A percentile compares a stretch with the other conserved stretches of the same genome.
phyloP scores from a whole-genome alignment of 2,329 filamentous ascomycete species.

The Alternaria metachromatica region DNA sequence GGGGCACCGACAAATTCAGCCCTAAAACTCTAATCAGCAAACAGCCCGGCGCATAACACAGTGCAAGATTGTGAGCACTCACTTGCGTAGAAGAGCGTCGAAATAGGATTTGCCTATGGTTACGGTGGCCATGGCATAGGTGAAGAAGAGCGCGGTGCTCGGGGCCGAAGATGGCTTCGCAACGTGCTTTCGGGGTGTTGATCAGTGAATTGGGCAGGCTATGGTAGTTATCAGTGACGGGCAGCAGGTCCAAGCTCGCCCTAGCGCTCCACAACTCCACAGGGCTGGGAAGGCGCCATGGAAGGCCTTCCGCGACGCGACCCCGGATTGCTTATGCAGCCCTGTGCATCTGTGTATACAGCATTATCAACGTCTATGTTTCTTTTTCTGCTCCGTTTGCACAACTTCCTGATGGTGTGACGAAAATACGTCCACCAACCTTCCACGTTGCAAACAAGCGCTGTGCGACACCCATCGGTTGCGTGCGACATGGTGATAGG shows the following conservation, averaged over 20 bases:
- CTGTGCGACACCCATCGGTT: conserved; percentile 2
- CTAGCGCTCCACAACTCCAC: conserved; percentile 26
- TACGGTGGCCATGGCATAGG: conserved; percentile 53
- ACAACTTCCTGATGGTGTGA: background rate
- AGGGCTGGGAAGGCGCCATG: conserved; percentile 25
- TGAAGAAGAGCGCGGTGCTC: conserved; percentile 12
- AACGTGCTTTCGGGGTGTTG: conserved; percentile 9
- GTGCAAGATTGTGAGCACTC: conserved; percentile 38
- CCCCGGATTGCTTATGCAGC: conserved; percentile 17
- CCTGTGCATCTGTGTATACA: background rate
- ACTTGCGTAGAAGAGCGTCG: conserved; percentile 68
- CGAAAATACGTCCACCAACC: background rate
- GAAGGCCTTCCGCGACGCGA: conserved; percentile 13
- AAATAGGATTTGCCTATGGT: conserved; percentile 68
- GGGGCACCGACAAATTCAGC: conserved; percentile 57
- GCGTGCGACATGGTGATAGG: conserved; percentile 4
- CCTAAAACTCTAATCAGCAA: conserved; percentile 46
- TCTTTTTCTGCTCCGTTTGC: background rate
- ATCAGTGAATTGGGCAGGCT: conserved; percentile 7
- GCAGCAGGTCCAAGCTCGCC: conserved; percentile 28
- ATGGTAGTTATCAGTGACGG: conserved; percentile 24
- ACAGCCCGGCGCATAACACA: background rate
- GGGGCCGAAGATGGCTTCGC: conserved; percentile 10
- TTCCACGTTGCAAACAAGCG: background rate
- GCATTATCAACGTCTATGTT: background rate